Conservation (phyloP, 768 basidiomycete genomes). For the Psilocybe azurescens region DNA sequence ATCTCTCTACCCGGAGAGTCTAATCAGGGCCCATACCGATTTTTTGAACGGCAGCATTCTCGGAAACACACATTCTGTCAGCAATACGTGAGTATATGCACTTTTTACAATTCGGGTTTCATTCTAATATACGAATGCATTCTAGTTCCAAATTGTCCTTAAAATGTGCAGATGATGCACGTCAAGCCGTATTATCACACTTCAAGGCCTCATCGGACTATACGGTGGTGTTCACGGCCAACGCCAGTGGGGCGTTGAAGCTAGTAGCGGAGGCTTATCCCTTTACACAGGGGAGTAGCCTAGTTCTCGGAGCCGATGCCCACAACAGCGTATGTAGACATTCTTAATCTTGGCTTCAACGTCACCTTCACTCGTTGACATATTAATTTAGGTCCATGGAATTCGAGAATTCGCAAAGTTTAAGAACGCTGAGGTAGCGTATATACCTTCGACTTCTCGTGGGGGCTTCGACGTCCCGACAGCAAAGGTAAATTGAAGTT, state of each 20-base stretch:
- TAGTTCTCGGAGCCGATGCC: conserved; percentile 76
- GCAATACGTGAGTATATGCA: conserved; percentile 67
- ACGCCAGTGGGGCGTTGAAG: conserved; percentile 81
- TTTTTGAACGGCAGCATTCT: conserved; percentile 72
- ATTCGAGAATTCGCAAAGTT: conserved; percentile 72
- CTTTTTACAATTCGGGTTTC: conserved; percentile 6
- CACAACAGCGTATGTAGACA: conserved; percentile 71
- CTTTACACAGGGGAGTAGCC: conserved; percentile 60
- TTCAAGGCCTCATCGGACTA: conserved; percentile 79
- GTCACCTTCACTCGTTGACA: not conserved
- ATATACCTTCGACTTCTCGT: conserved; percentile 64
- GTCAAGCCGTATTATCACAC: conserved; percentile 74
- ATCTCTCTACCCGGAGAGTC: conserved; percentile 78
- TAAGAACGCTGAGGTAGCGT: conserved; percentile 61
- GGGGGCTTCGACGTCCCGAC: conserved; percentile 66
- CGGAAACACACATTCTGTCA: conserved; percentile 87
- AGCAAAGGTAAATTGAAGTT: conserved; percentile 58
- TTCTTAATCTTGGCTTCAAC: not conserved
- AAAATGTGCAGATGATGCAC: conserved; percentile 69
- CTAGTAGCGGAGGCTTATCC: conserved; percentile 84
- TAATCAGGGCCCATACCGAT: conserved; percentile 71
- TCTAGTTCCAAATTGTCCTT: conserved; percentile 74
- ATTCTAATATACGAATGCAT: conserved; percentile 11
- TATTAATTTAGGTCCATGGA: conserved; percentile 57
- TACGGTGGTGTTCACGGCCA: conserved; percentile 82